A percentile compares a stretch with the other conserved stretches of the same genome.
phyloP scores from a whole-genome alignment of 2,329 filamentous ascomycete species.

The Hymenoscyphus fructigenus region DNA sequence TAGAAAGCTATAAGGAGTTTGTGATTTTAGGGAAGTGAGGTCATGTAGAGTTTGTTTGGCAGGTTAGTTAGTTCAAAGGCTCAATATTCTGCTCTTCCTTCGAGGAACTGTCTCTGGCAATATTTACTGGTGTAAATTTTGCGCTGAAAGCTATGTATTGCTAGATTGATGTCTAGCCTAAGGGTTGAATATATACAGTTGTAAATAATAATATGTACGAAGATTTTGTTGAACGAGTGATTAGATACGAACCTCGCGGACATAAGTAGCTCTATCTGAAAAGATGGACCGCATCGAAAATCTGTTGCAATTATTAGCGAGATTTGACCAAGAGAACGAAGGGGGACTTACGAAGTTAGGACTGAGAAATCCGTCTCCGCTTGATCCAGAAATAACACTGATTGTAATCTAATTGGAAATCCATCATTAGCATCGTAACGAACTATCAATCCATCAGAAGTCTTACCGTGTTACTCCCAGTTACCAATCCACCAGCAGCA shows the following conservation, averaged over 20 bases:
- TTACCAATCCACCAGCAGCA: conserved; percentile 56
- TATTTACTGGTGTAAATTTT: too few species aligned
- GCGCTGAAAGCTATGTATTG: neutral
- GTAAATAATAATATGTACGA: neutral
- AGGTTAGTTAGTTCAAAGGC: too few species aligned
- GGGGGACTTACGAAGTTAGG: conserved; percentile 51
- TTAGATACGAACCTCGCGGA: neutral
- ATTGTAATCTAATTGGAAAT: conserved; percentile 48
- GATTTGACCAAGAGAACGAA: neutral
- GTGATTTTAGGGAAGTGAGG: too few species aligned
- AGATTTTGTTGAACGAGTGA: neutral
- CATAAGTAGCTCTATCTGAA: neutral
- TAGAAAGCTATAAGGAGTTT: too few species aligned
- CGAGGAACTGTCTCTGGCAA: too few species aligned
- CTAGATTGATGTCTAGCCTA: neutral
- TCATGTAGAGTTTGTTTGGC: too few species aligned
- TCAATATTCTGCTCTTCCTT: too few species aligned
- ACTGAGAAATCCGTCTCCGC: conserved; percentile 52
- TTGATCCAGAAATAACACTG: conserved; percentile 56
- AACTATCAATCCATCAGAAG: too few species aligned
- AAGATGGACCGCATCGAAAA: neutral
- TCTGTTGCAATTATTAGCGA: neutral
- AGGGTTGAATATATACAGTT: neutral
- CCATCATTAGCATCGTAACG: neutral
- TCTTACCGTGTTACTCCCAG: conserved; percentile 55